These are phyloP conservation scores for Coemansia sp. DNA, from an alignment of 192 early-diverging fungal species.

Conservation along the genomic window DNA sequence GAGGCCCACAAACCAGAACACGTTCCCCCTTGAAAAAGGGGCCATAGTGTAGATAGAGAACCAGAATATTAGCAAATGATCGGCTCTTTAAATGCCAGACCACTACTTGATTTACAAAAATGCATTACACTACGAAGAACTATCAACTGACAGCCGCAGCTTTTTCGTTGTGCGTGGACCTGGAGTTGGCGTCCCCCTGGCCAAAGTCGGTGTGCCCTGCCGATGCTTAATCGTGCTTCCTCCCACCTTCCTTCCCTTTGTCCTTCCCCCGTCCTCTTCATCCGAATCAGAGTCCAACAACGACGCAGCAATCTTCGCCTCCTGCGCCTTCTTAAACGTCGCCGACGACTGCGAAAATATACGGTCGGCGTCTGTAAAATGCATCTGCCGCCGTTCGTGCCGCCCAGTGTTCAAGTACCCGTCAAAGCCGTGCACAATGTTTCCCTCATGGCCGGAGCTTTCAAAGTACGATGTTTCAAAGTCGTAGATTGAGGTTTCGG, in stretches of 20 bases:
- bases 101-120: not conserved
- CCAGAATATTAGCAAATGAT: no score
- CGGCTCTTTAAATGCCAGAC: no score
- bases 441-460: conserved; percentile 79
- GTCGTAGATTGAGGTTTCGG: conserved; percentile 79
- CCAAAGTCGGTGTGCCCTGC: conserved; percentile 25
- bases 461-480: conserved; percentile 90
- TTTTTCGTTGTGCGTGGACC: conserved; percentile 33
- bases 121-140: not conserved
- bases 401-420: conserved; percentile 71
- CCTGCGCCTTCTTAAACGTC: conserved; percentile 55
- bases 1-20: no score
- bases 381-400: conserved; percentile 58
- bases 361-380: conserved; percentile 76
- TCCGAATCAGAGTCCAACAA: conserved; percentile 52
- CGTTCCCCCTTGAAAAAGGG: no score
- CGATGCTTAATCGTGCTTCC: conserved; percentile 49
- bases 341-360: conserved; percentile 79
- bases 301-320: conserved; percentile 45
- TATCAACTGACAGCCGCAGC: conserved; percentile 42
- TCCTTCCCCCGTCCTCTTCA: conserved; percentile 15
- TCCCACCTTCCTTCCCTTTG: conserved; percentile 12
- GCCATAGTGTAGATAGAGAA: no score
- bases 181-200: conserved; percentile 30
- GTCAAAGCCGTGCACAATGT: conserved; percentile 87